Conservation (phyloP, 2,329 filamentous ascomycete species). For the Nemania sp. region DNA sequence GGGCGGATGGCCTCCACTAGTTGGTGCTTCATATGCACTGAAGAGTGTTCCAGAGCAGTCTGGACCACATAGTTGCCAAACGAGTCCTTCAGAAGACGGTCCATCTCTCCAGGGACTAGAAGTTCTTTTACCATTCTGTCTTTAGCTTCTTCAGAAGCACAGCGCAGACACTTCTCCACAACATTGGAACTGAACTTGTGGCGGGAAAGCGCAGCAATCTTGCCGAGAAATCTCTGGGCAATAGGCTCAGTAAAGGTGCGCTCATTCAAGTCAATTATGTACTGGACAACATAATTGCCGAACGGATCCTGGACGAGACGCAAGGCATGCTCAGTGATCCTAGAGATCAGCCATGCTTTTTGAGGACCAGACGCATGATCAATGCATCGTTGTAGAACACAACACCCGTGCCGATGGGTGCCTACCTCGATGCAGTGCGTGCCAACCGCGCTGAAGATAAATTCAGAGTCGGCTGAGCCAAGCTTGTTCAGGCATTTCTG, state of each 20-base stretch:
- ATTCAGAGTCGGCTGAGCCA: slow-evolving; percentile 80
- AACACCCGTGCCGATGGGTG: slow-evolving; percentile 96
- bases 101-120: slow-evolving; percentile 72
- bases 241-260: slow-evolving; percentile 85
- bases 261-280: slow-evolving; percentile 94
- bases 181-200: slow-evolving; percentile 99
- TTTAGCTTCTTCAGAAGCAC: slow-evolving; percentile 73
- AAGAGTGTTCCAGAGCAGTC: slow-evolving; percentile 87
- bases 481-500: slow-evolving; percentile 99
- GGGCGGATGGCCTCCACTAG: slow-evolving; percentile 86
- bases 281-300: slow-evolving; percentile 98
- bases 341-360: slow-evolving; percentile 81
- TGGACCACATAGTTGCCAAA: slow-evolving; percentile 99
- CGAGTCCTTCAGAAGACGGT: slow-evolving; percentile 85
- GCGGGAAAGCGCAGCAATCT: slow-evolving; percentile 75
- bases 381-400: slow-evolving; percentile 96
- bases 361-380: slow-evolving; percentile 92
- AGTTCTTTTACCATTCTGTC: slow-evolving; percentile 87
- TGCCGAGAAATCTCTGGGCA: slow-evolving; percentile 76
- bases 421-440: slow-evolving; percentile 86
- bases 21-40: slow-evolving; percentile 70
- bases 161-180: slow-evolving; percentile 93
- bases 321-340: slow-evolving; percentile 88
- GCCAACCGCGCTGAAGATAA: slow-evolving; percentile 96
- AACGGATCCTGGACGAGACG: slow-evolving; percentile 94